Evolutionary conservation across 441 rosid species (phyloP), one percentile per base, ranked within the genome.

Genomic region (Isatis lusitanica): DNA sequence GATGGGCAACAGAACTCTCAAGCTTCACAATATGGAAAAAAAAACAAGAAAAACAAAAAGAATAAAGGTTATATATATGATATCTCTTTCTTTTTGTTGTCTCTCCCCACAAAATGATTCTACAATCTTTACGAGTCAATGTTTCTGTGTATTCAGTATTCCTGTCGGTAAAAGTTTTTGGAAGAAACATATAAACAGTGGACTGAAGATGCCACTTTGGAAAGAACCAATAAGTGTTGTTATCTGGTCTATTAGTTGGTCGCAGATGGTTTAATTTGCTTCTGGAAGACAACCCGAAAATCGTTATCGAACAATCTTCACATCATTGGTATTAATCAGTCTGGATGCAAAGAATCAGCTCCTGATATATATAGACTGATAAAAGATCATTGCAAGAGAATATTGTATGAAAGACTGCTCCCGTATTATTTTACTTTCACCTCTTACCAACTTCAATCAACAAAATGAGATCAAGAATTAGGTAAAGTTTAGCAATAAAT

Each of bases 101-200:
- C n/a, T 68, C 52, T 57, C 58, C 68, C 56, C 51, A 53, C 59
- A 68, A 11, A 70, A 63, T 63, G 79, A 76, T 70, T 69, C 71
- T 53, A 75, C 53, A 38, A 44, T 63, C 75, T 70, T 76, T 63
- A 63, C 48, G 61, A 76, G 61, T 46, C 39, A 55, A 18, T 63
- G 30, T 70, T 63, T 63, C 28, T 63, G 30, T 61, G 52, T 74
- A 50, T 66, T 66, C 43, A 42, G 48, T 60, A 31, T 58, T 66
- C 51, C 28, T 68, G 74, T 68, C 74, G 50, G 57, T 46, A 35
- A 61, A 61, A 26, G 60, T n/a, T 68, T 62, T 53, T 53, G 59
- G 74, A 40, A 35, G n/a, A 50, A 48, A 36, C 51, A 62, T 7
- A 52, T 18, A 13, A 50, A 55, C 58, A 52, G 58, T 61, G 9